Conservation (phyloP, 495 filamentous ascomycete genomes). For the Lasiosphaeris hirsuta region DNA sequence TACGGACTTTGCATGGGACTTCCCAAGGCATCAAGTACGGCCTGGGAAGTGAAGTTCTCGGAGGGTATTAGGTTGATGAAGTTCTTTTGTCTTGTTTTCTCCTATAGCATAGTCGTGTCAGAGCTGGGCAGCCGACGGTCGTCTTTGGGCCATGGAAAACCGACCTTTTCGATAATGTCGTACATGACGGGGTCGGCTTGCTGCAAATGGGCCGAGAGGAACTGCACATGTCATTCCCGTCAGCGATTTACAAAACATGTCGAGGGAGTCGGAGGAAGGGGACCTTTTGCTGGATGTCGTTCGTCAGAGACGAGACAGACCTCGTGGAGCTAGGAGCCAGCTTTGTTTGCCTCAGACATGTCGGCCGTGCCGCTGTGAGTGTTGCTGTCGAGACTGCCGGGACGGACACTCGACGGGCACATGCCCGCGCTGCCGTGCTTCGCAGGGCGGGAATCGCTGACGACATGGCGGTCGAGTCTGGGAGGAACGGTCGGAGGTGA, state of each 20-base stretch:
- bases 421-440: conserved; percentile 19
- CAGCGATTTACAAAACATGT: conserved; percentile 10
- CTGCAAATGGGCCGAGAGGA: conserved; percentile 74
- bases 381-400: conserved; percentile 8
- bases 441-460: conserved; percentile 19
- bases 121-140: not conserved
- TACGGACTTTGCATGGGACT: conserved; percentile 95
- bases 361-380: not conserved
- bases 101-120: conserved; percentile 49
- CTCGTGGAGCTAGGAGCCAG: conserved; percentile 9
- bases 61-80: conserved; percentile 99
- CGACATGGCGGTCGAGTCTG: conserved; percentile 21
- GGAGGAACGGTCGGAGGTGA: not conserved
- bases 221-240: conserved; percentile 44
- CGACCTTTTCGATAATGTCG: conserved; percentile 85
- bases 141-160: conserved; percentile 14
- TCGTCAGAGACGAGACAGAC: conserved; percentile 47
- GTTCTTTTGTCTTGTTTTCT: conserved; percentile 92
- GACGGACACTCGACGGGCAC: conserved; percentile 13
- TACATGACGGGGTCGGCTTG: conserved; percentile 83
- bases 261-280: conserved; percentile 1
- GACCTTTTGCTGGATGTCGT: conserved; percentile 66
- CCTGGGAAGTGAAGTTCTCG: conserved; percentile 98
- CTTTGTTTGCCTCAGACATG: not conserved
- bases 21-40: conserved; percentile 91